These are phyloP conservation scores for Litsea cubeba DNA, from an alignment of 164 flowering plant species.

Conservation along the genomic window DNA sequence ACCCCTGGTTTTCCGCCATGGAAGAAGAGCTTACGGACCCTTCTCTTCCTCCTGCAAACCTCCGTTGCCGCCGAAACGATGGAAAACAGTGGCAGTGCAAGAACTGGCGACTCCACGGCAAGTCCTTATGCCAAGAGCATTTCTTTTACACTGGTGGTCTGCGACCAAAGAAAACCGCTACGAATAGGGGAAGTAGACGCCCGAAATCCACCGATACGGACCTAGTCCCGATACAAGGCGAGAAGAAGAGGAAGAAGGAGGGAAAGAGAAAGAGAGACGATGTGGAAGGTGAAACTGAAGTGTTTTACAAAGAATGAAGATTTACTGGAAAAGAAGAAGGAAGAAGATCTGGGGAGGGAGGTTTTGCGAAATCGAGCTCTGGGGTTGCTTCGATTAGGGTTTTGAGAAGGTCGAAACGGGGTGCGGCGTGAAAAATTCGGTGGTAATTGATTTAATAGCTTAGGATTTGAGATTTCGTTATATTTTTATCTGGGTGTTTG, in stretches of 20 bases:
- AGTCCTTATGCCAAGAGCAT: slow-evolving; percentile 9
- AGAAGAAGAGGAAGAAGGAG: background rate
- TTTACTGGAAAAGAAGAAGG: background rate
- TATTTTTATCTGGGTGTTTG: background rate
- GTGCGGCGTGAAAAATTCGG: background rate
- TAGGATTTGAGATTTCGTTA: background rate
- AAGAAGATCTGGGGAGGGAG: background rate
- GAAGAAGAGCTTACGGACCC: background rate
- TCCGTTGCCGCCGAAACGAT: slow-evolving; percentile 12
- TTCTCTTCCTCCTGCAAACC: background rate
- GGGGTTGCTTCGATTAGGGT: background rate
- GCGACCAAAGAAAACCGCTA: background rate
- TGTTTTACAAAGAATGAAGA: background rate
- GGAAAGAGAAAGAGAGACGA: background rate
- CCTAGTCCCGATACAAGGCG: background rate
- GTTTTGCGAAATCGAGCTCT: no score
- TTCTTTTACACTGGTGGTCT: background rate
- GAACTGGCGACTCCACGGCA: slow-evolving; percentile 13
- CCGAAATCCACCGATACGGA: background rate
- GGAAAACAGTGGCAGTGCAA: slow-evolving; percentile 10
- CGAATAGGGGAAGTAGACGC: background rate
- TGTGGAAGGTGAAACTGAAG: background rate
- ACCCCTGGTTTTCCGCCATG: background rate
- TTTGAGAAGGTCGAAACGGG: background rate
- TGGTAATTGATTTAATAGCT: background rate